These are phyloP conservation scores for Botrytis deweyae DNA, from an alignment of 2,329 filamentous ascomycete genomes.

Conservation along the genomic window DNA sequence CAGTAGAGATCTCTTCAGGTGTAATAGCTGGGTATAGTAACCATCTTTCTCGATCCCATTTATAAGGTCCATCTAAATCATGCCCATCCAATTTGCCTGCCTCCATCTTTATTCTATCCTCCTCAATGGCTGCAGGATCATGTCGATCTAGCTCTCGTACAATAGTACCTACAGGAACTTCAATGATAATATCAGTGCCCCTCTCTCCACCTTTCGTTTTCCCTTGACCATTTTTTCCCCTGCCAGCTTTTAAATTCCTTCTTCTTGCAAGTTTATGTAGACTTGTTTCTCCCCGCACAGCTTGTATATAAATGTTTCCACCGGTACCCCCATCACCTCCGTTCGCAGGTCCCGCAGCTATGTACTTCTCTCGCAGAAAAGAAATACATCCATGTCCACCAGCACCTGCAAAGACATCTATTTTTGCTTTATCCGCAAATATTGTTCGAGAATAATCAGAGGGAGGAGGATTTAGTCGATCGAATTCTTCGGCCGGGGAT, in stretches of 20 bases:
- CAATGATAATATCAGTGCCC: constrained; percentile 83
- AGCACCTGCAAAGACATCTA: constrained; percentile 74
- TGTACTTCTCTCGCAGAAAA: constrained; percentile 87
- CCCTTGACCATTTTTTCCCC: constrained; percentile 77
- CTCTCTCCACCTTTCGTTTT: constrained; percentile 71
- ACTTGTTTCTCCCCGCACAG: constrained; percentile 85
- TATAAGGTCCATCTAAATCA: constrained; percentile 39
- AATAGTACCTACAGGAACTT: constrained; percentile 90
- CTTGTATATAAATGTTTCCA: constrained; percentile 92
- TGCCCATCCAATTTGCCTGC: constrained; percentile 42
- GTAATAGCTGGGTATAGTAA: constrained; percentile 79
- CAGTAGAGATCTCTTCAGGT: constrained; percentile 64
- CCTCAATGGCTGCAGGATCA: constrained; percentile 74
- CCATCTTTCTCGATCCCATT: constrained; percentile 67
- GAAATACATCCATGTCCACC: constrained; percentile 94
- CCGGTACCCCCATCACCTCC: constrained; percentile 92
- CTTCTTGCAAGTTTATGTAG: constrained; percentile 85
- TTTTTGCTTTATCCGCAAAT: constrained; percentile 81
- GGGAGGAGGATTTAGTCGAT: constrained; percentile 75
- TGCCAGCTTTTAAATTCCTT: constrained; percentile 70
- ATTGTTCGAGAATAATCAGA: constrained; percentile 80
- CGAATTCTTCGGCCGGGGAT: constrained; percentile 33
- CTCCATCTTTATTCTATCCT: constrained; percentile 44
- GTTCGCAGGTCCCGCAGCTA: constrained; percentile 86
- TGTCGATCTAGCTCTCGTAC: constrained; percentile 76